These are phyloP conservation scores for Vitis hybrid DNA, from an alignment of 177 flowering plant species.

Conservation along the genomic window DNA sequence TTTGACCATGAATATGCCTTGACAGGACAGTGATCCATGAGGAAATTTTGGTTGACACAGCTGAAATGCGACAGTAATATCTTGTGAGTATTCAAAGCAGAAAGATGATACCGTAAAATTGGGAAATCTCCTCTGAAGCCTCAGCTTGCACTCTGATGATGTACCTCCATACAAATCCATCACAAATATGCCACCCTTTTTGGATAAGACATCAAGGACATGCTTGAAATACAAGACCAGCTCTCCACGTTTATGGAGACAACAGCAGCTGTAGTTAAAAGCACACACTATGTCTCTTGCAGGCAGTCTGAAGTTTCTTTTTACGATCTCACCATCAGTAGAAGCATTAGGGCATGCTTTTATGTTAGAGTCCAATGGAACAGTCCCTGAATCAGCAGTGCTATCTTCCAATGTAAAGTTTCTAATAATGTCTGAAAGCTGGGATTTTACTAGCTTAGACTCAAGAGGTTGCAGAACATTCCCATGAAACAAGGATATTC, in stretches of 20 bases:
- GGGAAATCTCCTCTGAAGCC: constrained; percentile 75
- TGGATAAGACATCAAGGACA: constrained; percentile 60
- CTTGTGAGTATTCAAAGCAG: neutral
- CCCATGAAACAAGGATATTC: constrained; percentile 85
- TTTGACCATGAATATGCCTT: too few relatives aligned
- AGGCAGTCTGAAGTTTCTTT: constrained; percentile 38
- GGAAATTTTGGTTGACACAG: too few relatives aligned
- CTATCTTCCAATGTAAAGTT: constrained; percentile 33
- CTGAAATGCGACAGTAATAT: too few relatives aligned
- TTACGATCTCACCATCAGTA: constrained; percentile 19
- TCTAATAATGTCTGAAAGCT: constrained; percentile 30
- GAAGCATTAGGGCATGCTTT: constrained; percentile 5
- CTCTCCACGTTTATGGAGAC: constrained; percentile 75
- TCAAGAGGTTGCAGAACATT: constrained; percentile 81
- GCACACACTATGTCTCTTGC: constrained; percentile 88
- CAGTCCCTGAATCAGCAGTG: constrained; percentile 16
- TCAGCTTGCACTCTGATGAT: constrained; percentile 72
- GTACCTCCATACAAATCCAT: constrained; percentile 97
- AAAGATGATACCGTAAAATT: constrained; percentile 67
- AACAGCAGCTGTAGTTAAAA: constrained; percentile 96
- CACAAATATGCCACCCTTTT: constrained; percentile 83
- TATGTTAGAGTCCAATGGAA: constrained; percentile 15
- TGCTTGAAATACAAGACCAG: constrained; percentile 81
- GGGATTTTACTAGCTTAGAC: constrained; percentile 45
- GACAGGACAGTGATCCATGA: too few relatives aligned